phyloP scores from a whole-genome alignment of 2,329 filamentous ascomycete species.

The Colletotrichum tanaceti region DNA sequence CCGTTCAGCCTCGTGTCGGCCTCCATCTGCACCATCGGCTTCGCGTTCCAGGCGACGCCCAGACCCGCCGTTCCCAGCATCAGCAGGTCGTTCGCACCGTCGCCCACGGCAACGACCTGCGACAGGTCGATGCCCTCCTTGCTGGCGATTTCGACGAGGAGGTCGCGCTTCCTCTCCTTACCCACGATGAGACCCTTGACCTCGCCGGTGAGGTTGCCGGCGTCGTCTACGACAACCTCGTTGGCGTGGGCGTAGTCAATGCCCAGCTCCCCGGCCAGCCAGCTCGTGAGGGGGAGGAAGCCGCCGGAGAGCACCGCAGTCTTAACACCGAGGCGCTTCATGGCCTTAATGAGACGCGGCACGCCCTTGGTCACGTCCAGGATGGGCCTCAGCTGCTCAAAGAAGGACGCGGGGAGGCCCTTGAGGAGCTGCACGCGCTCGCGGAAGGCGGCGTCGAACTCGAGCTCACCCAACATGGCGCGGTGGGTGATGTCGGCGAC shows the following conservation, averaged over 20 bases:
- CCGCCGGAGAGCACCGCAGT: slow-evolving; percentile 93
- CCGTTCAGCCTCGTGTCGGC: slow-evolving; percentile 79
- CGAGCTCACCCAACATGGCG: slow-evolving; percentile 95
- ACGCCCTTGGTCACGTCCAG: slow-evolving; percentile 88
- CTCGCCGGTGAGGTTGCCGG: slow-evolving; percentile 75
- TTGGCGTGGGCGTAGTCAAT: slow-evolving; percentile 93
- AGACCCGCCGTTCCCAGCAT: slow-evolving; percentile 83
- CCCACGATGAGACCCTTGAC: slow-evolving; percentile 79
- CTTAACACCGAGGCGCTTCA: slow-evolving; percentile 84
- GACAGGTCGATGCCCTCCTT: slow-evolving; percentile 73
- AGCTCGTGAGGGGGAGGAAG: slow-evolving; percentile 88
- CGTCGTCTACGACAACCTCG: slow-evolving; percentile 74
- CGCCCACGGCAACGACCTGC: slow-evolving; percentile 80
- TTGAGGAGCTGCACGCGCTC: slow-evolving; percentile 84
- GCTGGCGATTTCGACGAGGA: slow-evolving; percentile 76
- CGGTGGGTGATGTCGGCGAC: slow-evolving; percentile 91
- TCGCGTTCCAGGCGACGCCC: slow-evolving; percentile 86
- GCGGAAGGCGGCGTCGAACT: slow-evolving; percentile 86
- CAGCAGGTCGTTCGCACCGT: slow-evolving; percentile 84
- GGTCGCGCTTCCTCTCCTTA: slow-evolving; percentile 77
- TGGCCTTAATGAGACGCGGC: slow-evolving; percentile 75
- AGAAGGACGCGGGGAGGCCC: slow-evolving; percentile 82
- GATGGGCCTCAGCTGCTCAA: slow-evolving; percentile 78
- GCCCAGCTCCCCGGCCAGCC: slow-evolving; percentile 83
- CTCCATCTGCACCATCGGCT: slow-evolving; percentile 83